phyloP scores from a whole-genome alignment of 805 yeast genomes.

The Priceomyces haplophilus region DNA sequence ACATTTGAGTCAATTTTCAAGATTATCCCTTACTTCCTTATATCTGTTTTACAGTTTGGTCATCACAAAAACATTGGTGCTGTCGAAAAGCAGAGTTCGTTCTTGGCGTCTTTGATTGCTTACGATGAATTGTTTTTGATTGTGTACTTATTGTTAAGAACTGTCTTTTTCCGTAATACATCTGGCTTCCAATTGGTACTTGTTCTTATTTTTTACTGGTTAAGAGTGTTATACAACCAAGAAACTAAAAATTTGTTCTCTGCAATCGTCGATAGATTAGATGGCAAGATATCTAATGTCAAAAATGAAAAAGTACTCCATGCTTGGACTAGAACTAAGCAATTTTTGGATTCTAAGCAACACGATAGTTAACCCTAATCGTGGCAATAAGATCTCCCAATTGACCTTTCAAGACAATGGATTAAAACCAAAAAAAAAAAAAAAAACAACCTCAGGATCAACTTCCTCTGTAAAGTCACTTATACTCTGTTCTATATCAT shows the following conservation, averaged over 20 bases:
- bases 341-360: constrained; percentile 27
- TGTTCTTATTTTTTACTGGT: constrained; percentile 64
- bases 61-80: constrained; percentile 37
- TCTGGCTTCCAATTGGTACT: constrained; percentile 65
- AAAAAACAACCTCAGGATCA: no score
- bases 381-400: not conserved
- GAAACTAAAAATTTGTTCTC: constrained; percentile 44
- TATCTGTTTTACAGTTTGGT: constrained; percentile 58
- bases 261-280: constrained; percentile 41
- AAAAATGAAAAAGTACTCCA: constrained; percentile 45
- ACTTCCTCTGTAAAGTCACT: not conserved
- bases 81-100: constrained; percentile 34
- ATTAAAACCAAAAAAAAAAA: no score
- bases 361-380: not conserved
- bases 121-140: constrained; percentile 59
- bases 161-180: constrained; percentile 59
- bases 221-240: constrained; percentile 57
- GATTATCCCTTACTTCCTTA: constrained; percentile 54
- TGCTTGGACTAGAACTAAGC: constrained; percentile 35
- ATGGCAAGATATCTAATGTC: constrained; percentile 36
- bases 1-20: constrained; percentile 66
- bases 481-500: not conserved
- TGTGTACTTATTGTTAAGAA: constrained; percentile 53
- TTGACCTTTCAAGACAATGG: no score
- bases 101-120: constrained; percentile 49